Percentiles rank a stretch among this genome's conserved stretches.
Evolutionary conservation across 164 flowering plant genomes (phyloP).

Genomic region (Aristolochia contorta): DNA sequence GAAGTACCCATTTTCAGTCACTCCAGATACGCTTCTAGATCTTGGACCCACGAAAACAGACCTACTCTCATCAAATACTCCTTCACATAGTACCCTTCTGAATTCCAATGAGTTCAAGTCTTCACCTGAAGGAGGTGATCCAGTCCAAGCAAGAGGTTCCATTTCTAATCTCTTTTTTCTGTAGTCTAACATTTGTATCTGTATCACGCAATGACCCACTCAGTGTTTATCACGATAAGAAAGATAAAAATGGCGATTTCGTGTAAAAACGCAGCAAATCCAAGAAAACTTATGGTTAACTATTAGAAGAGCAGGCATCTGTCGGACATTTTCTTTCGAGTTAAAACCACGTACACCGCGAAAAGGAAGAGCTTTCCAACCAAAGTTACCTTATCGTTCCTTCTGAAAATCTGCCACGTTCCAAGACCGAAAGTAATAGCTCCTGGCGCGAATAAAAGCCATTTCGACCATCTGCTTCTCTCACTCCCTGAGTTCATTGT

Average conservation of each 20-base stretch:
- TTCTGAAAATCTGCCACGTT: conserved; percentile 83
- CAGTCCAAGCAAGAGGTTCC: conserved; percentile 39
- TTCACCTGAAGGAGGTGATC: conserved; percentile 18
- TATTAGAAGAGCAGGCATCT: no score
- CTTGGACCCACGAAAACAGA: conserved; percentile 88
- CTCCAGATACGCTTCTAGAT: conserved; percentile 91
- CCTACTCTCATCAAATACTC: conserved; percentile 68
- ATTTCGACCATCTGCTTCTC: conserved; percentile 52
- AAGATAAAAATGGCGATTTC: conserved; percentile 1
- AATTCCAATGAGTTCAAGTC: conserved; percentile 51
- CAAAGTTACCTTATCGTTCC: conserved; percentile 53
- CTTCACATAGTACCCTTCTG: conserved; percentile 60
- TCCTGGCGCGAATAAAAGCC: conserved; percentile 80
- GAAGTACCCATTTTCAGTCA: conserved; percentile 92
- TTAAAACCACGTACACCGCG: neutral
- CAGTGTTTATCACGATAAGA: neutral
- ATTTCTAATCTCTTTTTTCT: conserved; percentile 36
- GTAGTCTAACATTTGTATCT: conserved; percentile 60
- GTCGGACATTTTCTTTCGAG: neutral
- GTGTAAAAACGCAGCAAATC: neutral
- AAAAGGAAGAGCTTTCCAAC: neutral
- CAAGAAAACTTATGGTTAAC: neutral
- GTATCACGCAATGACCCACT: neutral
- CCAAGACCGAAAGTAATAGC: conserved; percentile 91
- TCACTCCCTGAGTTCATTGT: conserved; percentile 19